Conservation (phyloP, 106 monocot genomes). For the Dactylorhiza incarnata region DNA sequence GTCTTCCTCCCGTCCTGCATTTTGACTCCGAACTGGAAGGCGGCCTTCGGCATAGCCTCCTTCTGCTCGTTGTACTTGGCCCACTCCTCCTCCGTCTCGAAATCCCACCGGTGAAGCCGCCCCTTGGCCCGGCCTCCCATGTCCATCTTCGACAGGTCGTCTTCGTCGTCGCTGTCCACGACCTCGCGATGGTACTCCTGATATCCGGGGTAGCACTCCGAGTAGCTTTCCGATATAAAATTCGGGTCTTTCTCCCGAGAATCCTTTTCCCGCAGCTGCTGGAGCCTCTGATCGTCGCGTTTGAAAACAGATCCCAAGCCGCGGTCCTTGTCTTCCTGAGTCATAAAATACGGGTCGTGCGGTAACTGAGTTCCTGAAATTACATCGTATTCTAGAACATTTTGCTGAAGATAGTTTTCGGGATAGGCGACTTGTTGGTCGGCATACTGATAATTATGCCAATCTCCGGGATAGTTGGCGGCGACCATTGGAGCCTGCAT, state of each 20-base stretch:
- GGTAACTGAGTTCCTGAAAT: constrained; percentile 26
- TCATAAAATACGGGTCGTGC: constrained; percentile 81
- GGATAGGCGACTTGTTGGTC: constrained; percentile 70
- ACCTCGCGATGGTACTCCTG: constrained; percentile 92
- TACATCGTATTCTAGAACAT: constrained; percentile 54
- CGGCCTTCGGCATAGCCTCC: constrained; percentile 98
- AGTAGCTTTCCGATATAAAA: constrained; percentile 97
- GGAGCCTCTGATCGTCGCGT: constrained; percentile 91
- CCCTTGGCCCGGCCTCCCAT: constrained; percentile 99
- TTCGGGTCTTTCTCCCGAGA: constrained; percentile 92
- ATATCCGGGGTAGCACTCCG: constrained; percentile 98
- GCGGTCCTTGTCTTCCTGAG: constrained; percentile 88
- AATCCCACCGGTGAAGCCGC: constrained; percentile 95
- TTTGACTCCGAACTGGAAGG: constrained; percentile 98
- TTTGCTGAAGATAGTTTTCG: constrained; percentile 76
- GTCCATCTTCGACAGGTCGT: constrained; percentile 94
- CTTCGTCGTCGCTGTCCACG: constrained; percentile 90
- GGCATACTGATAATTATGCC: constrained; percentile 74
- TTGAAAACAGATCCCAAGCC: constrained; percentile 97
- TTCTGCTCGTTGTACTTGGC: constrained; percentile 96
- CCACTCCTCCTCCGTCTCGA: constrained; percentile 99
- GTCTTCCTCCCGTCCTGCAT: constrained; percentile 99
- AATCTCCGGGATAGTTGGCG: constrained; percentile 74
- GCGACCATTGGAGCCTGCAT: constrained; percentile 68
- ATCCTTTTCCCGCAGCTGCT: constrained; percentile 92